Conservation (phyloP, 176 grass and related monocot species). For the Aegilops tauschii region DNA sequence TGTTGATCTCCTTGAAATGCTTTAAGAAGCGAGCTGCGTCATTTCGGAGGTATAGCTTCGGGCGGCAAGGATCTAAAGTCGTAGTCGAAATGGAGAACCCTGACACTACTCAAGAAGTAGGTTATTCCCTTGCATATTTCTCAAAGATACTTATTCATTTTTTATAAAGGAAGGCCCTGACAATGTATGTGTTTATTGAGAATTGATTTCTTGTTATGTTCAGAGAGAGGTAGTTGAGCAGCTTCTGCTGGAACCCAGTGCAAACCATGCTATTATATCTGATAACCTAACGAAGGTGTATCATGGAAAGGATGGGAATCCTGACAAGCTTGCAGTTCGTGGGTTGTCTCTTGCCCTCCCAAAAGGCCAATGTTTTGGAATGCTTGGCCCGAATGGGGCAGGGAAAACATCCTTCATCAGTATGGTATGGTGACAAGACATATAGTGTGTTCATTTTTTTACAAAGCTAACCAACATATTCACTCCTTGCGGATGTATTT, state of each 20-base stretch:
- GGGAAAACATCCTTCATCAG: conserved; percentile 98
- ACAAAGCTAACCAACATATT: not conserved
- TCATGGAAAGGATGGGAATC: conserved; percentile 81
- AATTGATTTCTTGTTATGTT: conserved; percentile 27
- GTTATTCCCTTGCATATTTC: conserved; percentile 17
- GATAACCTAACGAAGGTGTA: conserved; percentile 85
- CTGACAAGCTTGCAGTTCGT: conserved; percentile 80
- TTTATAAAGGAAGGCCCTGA: not conserved
- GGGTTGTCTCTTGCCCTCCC: conserved; percentile 91
- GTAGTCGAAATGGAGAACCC: conserved; percentile 65
- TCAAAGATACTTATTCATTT: not conserved
- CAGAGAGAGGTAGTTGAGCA: conserved; percentile 76
- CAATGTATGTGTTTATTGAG: not conserved
- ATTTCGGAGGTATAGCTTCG: conserved; percentile 44
- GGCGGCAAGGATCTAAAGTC: conserved; percentile 57
- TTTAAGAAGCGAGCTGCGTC: conserved; percentile 44
- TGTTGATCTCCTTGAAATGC: conserved; percentile 51
- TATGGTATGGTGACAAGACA: conserved; percentile 53
- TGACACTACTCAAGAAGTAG: conserved; percentile 66
- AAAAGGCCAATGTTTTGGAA: conserved; percentile 91
- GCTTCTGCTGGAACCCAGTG: conserved; percentile 47
- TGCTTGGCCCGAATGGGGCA: conserved; percentile 95
- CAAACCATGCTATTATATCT: conserved; percentile 60
- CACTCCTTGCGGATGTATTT: not conserved
- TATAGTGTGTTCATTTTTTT: not conserved